Base-by-base conservation (phyloP, 108 stramenopile genomes). In the Nannochloropsis salina region DNA sequence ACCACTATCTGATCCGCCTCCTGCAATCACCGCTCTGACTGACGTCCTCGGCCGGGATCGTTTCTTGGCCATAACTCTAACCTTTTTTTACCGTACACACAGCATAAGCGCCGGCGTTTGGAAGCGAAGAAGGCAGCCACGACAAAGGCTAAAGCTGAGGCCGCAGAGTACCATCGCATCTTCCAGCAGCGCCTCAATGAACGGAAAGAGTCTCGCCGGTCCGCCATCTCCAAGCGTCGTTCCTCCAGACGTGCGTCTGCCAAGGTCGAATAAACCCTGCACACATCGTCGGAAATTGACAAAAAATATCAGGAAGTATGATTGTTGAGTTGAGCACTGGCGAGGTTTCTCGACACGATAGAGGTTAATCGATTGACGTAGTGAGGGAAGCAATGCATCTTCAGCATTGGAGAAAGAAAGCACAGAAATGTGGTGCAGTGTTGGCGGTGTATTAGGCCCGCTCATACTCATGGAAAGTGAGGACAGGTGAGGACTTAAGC, bases 201-300 rank as follows among this genome's bases (percentile, higher is more conserved):
- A 90, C 92, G 94, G 90, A 94, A 94, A 93, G 99, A 97, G 93
- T 93, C 96, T 42, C 93, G 96, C 82, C 94, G 96, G 83, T 96
- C 95, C 47, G 93, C 96, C 84, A 96, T 97, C 84, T 95, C 94
- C 93, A 98, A 98, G 96, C 93, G 98, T 91, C 92, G 98, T 91
- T 96, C 95, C 86, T 96, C 96, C 82, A 95, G 91, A 86, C 88
- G 89, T 43, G 90, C 91, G 11, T 89, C 91, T 18, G 89, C 88
- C 74, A 91, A 90, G 91, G 86, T 82, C 41, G 89, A 85, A 44
- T 81, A 31, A 41, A n/a, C 15, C 61, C n/a, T 8, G n/a, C 18
- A 61, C 15, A 18, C 51, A 18, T 61, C 51, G 15, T 18, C 15
- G 51, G 51, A 61, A 31, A 31, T 31, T 1, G 31, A 31, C 31